Conservation (phyloP, 1,284 basidiomycete species). For the Heliocybe sulcata region DNA sequence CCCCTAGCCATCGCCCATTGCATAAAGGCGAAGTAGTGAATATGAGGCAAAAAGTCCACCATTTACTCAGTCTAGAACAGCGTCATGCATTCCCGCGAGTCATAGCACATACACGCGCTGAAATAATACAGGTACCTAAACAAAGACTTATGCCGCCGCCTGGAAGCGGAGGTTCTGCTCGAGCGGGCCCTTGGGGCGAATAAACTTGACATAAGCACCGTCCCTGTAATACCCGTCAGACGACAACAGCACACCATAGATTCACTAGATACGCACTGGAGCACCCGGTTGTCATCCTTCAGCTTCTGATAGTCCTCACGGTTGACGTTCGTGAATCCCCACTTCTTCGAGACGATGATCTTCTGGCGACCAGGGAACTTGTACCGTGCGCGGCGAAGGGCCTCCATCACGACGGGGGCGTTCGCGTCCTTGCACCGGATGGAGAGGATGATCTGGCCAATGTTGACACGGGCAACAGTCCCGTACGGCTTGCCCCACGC, state of each 20-base stretch:
- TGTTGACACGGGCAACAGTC: slow-evolving; percentile 91
- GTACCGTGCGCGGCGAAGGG: slow-evolving; percentile 95
- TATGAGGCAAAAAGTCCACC: slow-evolving; percentile 36
- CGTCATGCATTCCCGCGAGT: slow-evolving; percentile 4
- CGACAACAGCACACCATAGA: slow-evolving; percentile 1
- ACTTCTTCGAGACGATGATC: slow-evolving; percentile 97
- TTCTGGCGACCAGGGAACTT: slow-evolving; percentile 99
- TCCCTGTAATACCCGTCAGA: slow-evolving; percentile 42
- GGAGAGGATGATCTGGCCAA: slow-evolving; percentile 95
- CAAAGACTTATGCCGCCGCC: slow-evolving; percentile 49
- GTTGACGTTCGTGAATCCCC: slow-evolving; percentile 96
- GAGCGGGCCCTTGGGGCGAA: slow-evolving; percentile 81
- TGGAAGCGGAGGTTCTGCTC: slow-evolving; percentile 83
- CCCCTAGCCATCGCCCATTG: slow-evolving; percentile 71
- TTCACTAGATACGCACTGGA: slow-evolving; percentile 60
- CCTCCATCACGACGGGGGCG: slow-evolving; percentile 89
- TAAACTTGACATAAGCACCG: slow-evolving; percentile 85
- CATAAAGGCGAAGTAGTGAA: slow-evolving; percentile 66
- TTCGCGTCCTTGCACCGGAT: slow-evolving; percentile 91
- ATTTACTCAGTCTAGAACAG: slow-evolving; percentile 7
- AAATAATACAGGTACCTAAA: neutral
- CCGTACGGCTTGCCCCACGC: slow-evolving; percentile 99
- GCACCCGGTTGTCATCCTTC: slow-evolving; percentile 83
- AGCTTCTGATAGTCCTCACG: slow-evolving; percentile 86
- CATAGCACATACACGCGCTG: slow-evolving; percentile 7